phyloP scores from a whole-genome alignment of 805 yeast species.

The Grigorovia jiainica region DNA sequence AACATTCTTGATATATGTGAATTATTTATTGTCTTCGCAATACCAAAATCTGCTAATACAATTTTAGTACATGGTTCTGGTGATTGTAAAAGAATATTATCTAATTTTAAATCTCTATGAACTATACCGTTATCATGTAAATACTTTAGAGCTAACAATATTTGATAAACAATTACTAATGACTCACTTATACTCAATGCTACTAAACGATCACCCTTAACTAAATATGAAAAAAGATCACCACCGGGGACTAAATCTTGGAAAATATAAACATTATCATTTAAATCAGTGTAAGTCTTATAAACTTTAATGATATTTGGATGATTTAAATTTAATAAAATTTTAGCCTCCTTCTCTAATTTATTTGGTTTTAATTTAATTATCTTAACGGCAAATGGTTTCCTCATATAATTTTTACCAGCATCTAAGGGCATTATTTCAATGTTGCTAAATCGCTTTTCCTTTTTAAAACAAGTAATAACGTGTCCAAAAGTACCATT shows the following conservation, averaged over 20 bases:
- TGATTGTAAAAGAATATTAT: slow-evolving; percentile 47
- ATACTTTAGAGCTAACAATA: slow-evolving; percentile 45
- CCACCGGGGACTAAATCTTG: slow-evolving; percentile 49
- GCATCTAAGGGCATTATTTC: too few species aligned
- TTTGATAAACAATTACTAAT: slow-evolving; percentile 44
- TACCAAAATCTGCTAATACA: slow-evolving; percentile 63
- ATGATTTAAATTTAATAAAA: slow-evolving; percentile 33
- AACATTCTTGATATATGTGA: slow-evolving; percentile 31
- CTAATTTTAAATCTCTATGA: slow-evolving; percentile 59
- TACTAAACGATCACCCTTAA: slow-evolving; percentile 31
- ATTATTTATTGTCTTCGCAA: slow-evolving; percentile 31
- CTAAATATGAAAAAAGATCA: slow-evolving; percentile 47
- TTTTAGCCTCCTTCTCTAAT: slow-evolving; percentile 35
- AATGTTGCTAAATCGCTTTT: slow-evolving; percentile 1
- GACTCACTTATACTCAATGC: slow-evolving; percentile 47
- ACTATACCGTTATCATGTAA: slow-evolving; percentile 46
- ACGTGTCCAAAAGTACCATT: slow-evolving; percentile 54
- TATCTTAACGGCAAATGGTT: slow-evolving; percentile 41
- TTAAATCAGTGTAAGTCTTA: slow-evolving; percentile 24
- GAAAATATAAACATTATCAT: slow-evolving; percentile 33
- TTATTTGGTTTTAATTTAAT: slow-evolving; percentile 25
- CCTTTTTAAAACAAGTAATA: slow-evolving; percentile 10
- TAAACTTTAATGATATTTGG: slow-evolving; percentile 42
- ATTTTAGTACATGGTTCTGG: slow-evolving; percentile 46
- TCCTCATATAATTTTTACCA: too few species aligned